Evolutionary conservation across 169 alveolate species (phyloP), one percentile per base, ranked within the genome.

Genomic region (Amoebophrya sp.): DNA sequence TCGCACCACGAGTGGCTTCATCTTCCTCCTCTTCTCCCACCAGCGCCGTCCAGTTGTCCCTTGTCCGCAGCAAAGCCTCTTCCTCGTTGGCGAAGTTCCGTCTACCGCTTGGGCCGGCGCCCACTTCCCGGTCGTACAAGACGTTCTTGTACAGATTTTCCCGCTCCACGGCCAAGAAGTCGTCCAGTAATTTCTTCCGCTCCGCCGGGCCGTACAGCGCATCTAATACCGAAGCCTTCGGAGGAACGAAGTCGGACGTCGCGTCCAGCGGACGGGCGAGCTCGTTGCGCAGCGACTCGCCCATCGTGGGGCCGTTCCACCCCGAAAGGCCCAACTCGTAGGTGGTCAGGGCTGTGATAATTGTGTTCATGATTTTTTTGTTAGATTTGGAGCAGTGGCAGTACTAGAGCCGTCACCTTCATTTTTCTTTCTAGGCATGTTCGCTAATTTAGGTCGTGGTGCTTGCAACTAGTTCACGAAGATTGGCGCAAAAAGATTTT

Each of bases 251-350:
- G 83, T 0, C 32, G 35, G 39, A 25, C 18, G 1, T 3, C 35
- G 83, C 83, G 83, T 66, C 32, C 29, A 66, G 83, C 10, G 83
- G 83, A 66, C 83, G 83, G 10, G 83, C 83, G 29, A 66, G 83
- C 18, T 66, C 83, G 35, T 66, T 18, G 10, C 18, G 29, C 35
- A 66, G 83, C 83, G 83, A 2, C 35, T 66, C 83, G 83, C 83
- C 83, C 83, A 66, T 66, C 1, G 83, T 66, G 83, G 83, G 83
- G 32, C 83, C 83, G 83, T 66, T 66, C 83, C 83, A 66, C 7
- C 83, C 83, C 32, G 83, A 66, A n/a, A 66, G 83, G 32, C 83
- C 83, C 7, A 66, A 25, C 35, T 66, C 83, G 32, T 66, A 66
- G 39, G 35, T 66, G 29, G 83, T 66, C 83, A 66, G 83, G 35